phyloP scores from a whole-genome alignment of 2,329 filamentous ascomycete genomes.

The Cladosporium sp. region DNA sequence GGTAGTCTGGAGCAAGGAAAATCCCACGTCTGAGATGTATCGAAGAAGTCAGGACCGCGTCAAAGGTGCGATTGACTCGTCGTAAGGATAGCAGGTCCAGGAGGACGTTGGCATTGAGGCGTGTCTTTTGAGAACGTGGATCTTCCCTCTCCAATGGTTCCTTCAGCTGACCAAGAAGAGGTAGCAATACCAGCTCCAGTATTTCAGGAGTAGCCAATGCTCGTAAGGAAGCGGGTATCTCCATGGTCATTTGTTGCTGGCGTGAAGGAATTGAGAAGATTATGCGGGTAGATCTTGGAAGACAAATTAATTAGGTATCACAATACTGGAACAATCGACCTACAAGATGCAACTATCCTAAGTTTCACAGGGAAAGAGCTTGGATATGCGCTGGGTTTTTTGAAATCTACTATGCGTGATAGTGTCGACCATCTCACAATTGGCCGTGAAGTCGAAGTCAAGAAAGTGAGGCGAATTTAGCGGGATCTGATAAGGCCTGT shows the following conservation, averaged over 20 bases:
- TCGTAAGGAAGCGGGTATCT: conserved; percentile 1
- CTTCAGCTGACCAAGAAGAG: conserved; percentile 13
- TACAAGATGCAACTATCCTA: too few relatives aligned
- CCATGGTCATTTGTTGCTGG: background rate
- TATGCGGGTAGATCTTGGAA: background rate
- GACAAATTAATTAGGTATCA: background rate
- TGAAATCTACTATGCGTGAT: too few relatives aligned
- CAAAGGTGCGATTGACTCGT: conserved; percentile 19
- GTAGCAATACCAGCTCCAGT: conserved; percentile 19
- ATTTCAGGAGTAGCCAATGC: conserved; percentile 22
- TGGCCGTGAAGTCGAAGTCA: too few relatives aligned
- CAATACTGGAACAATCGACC: too few relatives aligned
- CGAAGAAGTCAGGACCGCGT: conserved; percentile 17
- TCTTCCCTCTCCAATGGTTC: conserved; percentile 18
- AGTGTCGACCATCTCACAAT: too few relatives aligned
- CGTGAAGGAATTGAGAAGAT: background rate
- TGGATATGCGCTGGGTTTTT: too few relatives aligned
- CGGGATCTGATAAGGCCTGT: too few relatives aligned
- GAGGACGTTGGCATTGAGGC: conserved; percentile 14
- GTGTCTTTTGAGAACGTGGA: conserved; percentile 20
- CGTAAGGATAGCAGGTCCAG: conserved; percentile 14
- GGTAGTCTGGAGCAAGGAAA: conserved; percentile 17
- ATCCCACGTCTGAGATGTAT: conserved; percentile 16
- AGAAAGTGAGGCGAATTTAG: too few relatives aligned
- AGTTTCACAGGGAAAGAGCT: too few relatives aligned